phyloP scores from a whole-genome alignment of 1,284 basidiomycete species.

The Papiliotrema laurentii region DNA sequence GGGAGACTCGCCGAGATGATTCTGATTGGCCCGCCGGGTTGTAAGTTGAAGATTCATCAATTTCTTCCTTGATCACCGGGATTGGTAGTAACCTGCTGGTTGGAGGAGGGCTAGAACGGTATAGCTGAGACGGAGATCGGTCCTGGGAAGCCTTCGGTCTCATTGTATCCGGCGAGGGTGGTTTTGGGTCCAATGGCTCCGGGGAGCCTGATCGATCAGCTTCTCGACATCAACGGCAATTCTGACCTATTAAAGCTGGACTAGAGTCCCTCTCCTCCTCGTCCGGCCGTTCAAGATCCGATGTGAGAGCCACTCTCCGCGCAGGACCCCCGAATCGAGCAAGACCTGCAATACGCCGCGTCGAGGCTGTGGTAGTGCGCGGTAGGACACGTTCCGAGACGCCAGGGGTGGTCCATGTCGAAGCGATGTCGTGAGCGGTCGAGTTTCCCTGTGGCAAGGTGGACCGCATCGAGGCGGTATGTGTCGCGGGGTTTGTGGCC shows the following conservation, averaged over 20 bases:
- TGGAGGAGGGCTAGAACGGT: background rate
- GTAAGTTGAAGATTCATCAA: too few relatives aligned
- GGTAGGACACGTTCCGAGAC: constrained; percentile 24
- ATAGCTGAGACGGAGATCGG: too few relatives aligned
- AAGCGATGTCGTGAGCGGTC: too few relatives aligned
- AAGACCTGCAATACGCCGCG: constrained; percentile 27
- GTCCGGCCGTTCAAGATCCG: constrained; percentile 14
- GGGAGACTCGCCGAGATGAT: background rate
- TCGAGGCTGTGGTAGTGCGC: constrained; percentile 22
- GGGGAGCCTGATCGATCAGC: too few relatives aligned
- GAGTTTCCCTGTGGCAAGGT: too few relatives aligned
- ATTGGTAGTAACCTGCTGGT: background rate
- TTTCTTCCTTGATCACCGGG: background rate
- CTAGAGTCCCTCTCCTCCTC: constrained; percentile 9
- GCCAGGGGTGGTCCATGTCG: constrained; percentile 29
- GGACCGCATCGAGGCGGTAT: background rate
- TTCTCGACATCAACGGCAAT: background rate
- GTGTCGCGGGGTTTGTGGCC: too few relatives aligned
- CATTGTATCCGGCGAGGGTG: too few relatives aligned
- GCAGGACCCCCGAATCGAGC: constrained; percentile 44
- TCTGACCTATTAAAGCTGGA: constrained; percentile 9
- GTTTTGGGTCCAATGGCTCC: too few relatives aligned
- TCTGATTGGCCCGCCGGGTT: too few relatives aligned
- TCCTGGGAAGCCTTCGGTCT: too few relatives aligned
- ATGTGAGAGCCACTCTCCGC: constrained; percentile 22